Evolutionary conservation across 768 basidiomycete genomes (phyloP), one percentile per base, ranked within the genome.

Genomic region (Suillus lakei): DNA sequence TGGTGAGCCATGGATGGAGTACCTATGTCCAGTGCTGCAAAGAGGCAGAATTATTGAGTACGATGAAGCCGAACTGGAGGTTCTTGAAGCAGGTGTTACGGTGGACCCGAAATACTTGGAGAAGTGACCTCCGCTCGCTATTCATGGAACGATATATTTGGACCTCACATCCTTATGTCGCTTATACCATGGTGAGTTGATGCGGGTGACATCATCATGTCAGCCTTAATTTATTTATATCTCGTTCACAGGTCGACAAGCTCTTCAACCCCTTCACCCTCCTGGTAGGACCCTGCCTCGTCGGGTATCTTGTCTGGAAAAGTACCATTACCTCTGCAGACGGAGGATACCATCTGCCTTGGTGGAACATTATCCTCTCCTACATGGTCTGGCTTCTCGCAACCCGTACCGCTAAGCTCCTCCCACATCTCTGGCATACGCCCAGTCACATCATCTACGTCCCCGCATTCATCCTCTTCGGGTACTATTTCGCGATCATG

Each of bases 61-160:
- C 95, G 60, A 98, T 96, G 95, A 97, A 97, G 78, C 94, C 94
- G 32, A 93, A 97, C 79, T 97, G 95, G 95, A 85, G 93, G 61
- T 97, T 97, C 81, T 80, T 96, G 78, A 95, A 96, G 80, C 96
- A 97, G 76, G 95, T 96, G 15, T 78, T 97, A 61, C 82, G 95
- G 67, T 96, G 95, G 95, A 97, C 95, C 18, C 81, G 95, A 67
- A 97, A 97, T 81, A 97, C 95, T 3, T 97, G 96, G 95, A 82
- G 95, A 60, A 92, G 91, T 2, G 95, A 97, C 83, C 73, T 96
- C 68, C 84, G 96, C 61, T 92, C 91, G 70, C 81, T 97, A 63
- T 97, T 96, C 76, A 96, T 86, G 82, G 95, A 97, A 73, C 78
- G 95, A 62, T 79, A 93, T 75, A 84, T 97, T 59, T 96, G 95